These are phyloP conservation scores for Phytophthora agathidicida DNA, from an alignment of 352 stramenopile genomes.

Conservation along the genomic window DNA sequence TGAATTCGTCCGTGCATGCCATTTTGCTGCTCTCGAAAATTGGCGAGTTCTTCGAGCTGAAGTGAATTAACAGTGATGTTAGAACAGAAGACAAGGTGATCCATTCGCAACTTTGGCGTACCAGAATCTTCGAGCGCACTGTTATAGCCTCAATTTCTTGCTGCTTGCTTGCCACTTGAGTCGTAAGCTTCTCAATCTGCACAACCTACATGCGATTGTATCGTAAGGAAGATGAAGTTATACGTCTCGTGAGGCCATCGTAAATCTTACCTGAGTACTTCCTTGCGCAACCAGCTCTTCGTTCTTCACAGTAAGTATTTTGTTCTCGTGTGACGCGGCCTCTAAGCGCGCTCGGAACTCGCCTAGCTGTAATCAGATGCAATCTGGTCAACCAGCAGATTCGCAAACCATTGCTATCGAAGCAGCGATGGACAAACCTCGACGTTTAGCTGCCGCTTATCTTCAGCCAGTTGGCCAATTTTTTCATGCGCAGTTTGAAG, in stretches of 20 bases:
- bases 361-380: constrained; percentile 19
- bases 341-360: constrained; percentile 21
- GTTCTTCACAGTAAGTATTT: constrained; percentile 16
- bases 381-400: too few species aligned
- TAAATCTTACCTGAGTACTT: constrained; percentile 26
- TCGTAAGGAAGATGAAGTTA: background rate
- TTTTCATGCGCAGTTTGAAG: constrained; percentile 7
- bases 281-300: constrained; percentile 16
- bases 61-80: background rate
- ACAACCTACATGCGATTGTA: constrained; percentile 8
- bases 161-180: constrained; percentile 26
- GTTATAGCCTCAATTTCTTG: constrained; percentile 31
- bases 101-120: constrained; percentile 1
- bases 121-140: constrained; percentile 25
- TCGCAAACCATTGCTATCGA: background rate
- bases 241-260: too few species aligned
- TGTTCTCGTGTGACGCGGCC: constrained; percentile 19
- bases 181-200: constrained; percentile 26
- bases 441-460: constrained; percentile 19
- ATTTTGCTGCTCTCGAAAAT: constrained; percentile 16
- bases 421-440: constrained; percentile 14
- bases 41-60: constrained; percentile 35
- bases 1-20: constrained; percentile 19
- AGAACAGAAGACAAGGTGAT: background rate
- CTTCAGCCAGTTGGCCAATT: constrained; percentile 11